A percentile compares a stretch with the other conserved stretches of the same genome.
These are phyloP conservation scores for Ophiostoma perfectum DNA, from an alignment of 2,329 filamentous ascomycete genomes.

Conservation along the genomic window DNA sequence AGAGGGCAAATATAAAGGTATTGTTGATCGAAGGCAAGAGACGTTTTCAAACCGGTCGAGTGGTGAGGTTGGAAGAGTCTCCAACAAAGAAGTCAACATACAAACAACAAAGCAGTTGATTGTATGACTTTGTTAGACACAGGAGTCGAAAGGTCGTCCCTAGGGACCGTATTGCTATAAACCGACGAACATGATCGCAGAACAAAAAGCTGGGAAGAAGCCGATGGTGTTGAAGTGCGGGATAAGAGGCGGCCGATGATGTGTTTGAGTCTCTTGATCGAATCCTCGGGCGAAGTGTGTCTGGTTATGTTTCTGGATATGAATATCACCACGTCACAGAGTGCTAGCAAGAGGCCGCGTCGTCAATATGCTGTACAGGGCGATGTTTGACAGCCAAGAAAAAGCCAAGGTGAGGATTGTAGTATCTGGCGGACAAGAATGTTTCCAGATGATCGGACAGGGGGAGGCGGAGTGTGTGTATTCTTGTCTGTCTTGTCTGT, in stretches of 20 bases:
- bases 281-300: background rate
- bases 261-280: conserved; percentile 2
- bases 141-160: conserved; percentile 36
- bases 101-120: conserved; percentile 11
- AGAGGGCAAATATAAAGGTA: background rate
- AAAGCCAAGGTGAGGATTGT: conserved; percentile 12
- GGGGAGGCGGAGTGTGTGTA: conserved; percentile 5
- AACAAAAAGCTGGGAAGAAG: conserved; percentile 8
- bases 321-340: conserved; percentile 3
- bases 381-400: conserved; percentile 14
- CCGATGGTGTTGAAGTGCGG: background rate
- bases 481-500: background rate
- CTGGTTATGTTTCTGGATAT: background rate
- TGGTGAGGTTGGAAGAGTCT: background rate
- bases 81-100: conserved; percentile 8
- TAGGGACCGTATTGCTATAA: conserved; percentile 41
- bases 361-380: background rate
- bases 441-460: conserved; percentile 8
- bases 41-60: background rate
- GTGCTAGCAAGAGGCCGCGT: background rate
- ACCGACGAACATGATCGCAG: conserved; percentile 29
- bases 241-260: conserved; percentile 6
- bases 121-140: conserved; percentile 13
- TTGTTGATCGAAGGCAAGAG: background rate
- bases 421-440: conserved; percentile 11